Conservation (phyloP, 2,329 filamentous ascomycete species). For the Phyllosticta paracitricarpa region DNA sequence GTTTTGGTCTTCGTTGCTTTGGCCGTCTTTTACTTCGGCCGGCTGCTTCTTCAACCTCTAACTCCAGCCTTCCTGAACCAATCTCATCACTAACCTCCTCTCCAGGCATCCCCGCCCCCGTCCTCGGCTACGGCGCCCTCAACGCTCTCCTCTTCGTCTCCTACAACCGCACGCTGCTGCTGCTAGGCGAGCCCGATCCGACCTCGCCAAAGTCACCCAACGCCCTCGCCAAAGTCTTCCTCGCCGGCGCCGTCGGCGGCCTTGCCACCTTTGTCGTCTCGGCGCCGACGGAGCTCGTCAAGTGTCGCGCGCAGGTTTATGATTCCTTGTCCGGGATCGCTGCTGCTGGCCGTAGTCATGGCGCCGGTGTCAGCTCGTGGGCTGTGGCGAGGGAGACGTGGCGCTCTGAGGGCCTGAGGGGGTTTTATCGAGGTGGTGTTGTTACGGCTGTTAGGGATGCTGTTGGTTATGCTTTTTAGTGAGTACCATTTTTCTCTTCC, state of each 20-base stretch:
- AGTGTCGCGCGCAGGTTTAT: slow-evolving; percentile 73
- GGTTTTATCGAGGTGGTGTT: slow-evolving; percentile 70
- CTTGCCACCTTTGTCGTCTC: slow-evolving; percentile 78
- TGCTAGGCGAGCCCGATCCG: slow-evolving; percentile 38
- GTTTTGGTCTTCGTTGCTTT: too few relatives aligned
- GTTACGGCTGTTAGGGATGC: slow-evolving; percentile 78
- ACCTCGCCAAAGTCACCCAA: slow-evolving; percentile 18
- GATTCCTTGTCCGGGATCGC: background rate
- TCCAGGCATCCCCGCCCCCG: slow-evolving; percentile 68
- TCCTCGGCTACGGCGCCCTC: slow-evolving; percentile 80
- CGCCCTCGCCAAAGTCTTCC: slow-evolving; percentile 56
- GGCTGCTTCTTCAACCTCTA: background rate
- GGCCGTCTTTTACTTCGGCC: too few relatives aligned
- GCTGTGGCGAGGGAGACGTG: slow-evolving; percentile 53
- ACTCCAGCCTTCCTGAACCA: background rate
- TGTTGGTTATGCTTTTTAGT: slow-evolving; percentile 94
- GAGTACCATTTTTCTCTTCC: slow-evolving; percentile 20
- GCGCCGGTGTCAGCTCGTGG: slow-evolving; percentile 41
- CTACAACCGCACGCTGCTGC: slow-evolving; percentile 72
- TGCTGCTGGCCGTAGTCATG: slow-evolving; percentile 10
- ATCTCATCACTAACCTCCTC: background rate
- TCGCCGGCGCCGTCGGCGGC: slow-evolving; percentile 71
- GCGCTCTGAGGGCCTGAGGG: slow-evolving; percentile 49
- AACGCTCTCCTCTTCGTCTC: slow-evolving; percentile 84
- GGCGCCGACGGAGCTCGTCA: slow-evolving; percentile 82